Evolutionary conservation across 176 grass and related monocot genomes (phyloP).

Genomic region (Eleusine indica): DNA sequence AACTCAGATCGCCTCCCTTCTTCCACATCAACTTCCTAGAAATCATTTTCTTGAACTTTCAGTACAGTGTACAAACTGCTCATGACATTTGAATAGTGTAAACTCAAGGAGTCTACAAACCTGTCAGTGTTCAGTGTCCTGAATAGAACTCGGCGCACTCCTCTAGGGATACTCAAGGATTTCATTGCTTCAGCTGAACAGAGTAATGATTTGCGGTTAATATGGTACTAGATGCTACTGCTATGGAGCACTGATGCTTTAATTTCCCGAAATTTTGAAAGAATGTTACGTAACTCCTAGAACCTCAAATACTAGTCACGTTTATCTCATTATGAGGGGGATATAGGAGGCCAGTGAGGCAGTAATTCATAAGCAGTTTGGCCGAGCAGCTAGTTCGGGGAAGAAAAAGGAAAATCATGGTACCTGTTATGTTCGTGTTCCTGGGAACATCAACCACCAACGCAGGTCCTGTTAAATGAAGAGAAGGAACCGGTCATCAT

Average conservation of each 20-base stretch:
- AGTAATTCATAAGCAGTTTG: not conserved
- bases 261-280: not conserved
- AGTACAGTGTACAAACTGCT: not conserved
- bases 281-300: not conserved
- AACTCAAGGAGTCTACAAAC: slow-evolving; percentile 25
- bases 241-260: not conserved
- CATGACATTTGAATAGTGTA: not conserved
- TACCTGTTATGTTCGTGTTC: slow-evolving; percentile 93
- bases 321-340: not conserved
- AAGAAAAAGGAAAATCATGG: not conserved
- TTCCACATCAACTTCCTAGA: slow-evolving; percentile 84
- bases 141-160: slow-evolving; percentile 80
- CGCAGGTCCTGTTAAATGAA: slow-evolving; percentile 66
- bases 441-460: slow-evolving; percentile 88
- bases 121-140: slow-evolving; percentile 85
- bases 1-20: slow-evolving; percentile 67
- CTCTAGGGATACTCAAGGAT: slow-evolving; percentile 68
- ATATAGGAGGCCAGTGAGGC: not conserved
- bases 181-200: slow-evolving; percentile 74
- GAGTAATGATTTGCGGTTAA: not conserved
- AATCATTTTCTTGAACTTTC: slow-evolving; percentile 26
- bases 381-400: not conserved
- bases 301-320: not conserved
- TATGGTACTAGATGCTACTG: not conserved
- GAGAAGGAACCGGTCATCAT: not conserved